Conservation (phyloP, 805 yeast species). For the Candida cerambycidarum region DNA sequence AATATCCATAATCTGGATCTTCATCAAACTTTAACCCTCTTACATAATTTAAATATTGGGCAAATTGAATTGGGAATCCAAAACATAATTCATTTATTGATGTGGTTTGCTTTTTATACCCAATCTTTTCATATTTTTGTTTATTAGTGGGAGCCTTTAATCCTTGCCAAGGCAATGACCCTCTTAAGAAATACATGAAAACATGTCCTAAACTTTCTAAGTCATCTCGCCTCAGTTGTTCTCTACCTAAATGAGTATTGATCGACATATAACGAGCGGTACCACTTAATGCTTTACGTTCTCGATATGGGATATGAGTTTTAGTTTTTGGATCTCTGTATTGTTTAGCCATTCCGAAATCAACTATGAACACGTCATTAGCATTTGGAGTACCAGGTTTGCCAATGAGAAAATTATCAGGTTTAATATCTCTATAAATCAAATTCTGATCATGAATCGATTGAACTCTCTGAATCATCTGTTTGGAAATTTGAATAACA, state of each 20-base stretch:
- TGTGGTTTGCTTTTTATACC: constrained; percentile 73
- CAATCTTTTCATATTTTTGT: constrained; percentile 79
- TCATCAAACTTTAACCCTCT: constrained; percentile 73
- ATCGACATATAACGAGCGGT: constrained; percentile 88
- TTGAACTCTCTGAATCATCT: constrained; percentile 72
- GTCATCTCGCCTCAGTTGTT: constrained; percentile 81
- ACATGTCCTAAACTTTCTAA: constrained; percentile 81
- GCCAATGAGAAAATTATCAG: constrained; percentile 78
- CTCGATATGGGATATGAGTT: constrained; percentile 80
- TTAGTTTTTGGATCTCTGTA: constrained; percentile 78
- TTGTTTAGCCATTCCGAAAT: constrained; percentile 87
- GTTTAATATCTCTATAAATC: constrained; percentile 79
- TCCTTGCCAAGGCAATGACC: constrained; percentile 90
- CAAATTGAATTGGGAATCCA: constrained; percentile 71
- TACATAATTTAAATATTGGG: constrained; percentile 68
- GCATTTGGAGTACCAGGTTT: constrained; percentile 58
- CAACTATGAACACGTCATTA: constrained; percentile 71
- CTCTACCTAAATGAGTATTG: constrained; percentile 84
- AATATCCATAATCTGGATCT: constrained; percentile 76
- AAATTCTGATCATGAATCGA: constrained; percentile 74
- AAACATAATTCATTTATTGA: constrained; percentile 61
- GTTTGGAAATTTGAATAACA: constrained; percentile 71
- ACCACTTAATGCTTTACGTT: constrained; percentile 76
- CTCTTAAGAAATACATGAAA: constrained; percentile 73
- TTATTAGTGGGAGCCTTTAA: constrained; percentile 84